These are phyloP conservation scores for Rutidosis leptorrhynchoides DNA, from an alignment of 129 eudicot species.

Conservation along the genomic window DNA sequence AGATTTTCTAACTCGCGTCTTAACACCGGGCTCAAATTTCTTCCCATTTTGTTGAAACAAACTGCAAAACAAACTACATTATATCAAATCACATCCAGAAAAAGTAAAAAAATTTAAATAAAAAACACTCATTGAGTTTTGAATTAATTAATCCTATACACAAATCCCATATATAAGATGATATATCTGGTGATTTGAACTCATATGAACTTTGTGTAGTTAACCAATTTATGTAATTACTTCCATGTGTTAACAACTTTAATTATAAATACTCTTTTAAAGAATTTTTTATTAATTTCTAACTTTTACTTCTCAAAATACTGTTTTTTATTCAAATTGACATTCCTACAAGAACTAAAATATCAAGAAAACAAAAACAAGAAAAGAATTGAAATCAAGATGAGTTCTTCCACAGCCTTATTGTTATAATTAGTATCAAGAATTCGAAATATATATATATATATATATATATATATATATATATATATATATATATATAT, in stretches of 20 bases:
- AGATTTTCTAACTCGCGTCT: conserved; percentile 76
- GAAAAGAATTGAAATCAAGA: background rate
- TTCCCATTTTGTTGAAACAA: conserved; percentile 44
- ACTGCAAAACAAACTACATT: background rate
- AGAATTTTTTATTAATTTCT: background rate
- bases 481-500: too few relatives aligned
- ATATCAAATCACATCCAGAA: background rate
- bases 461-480: too few relatives aligned
- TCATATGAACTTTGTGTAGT: background rate
- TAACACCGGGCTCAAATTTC: conserved; percentile 71
- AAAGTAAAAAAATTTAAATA: background rate
- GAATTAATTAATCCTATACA: background rate
- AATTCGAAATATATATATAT: background rate
- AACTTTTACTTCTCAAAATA: background rate
- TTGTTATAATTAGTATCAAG: background rate
- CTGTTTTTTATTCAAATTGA: background rate
- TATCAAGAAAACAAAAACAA: background rate
- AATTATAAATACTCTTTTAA: background rate
- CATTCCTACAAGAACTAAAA: background rate
- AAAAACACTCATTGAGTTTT: background rate
- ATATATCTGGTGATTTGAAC: background rate
- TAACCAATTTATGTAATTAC: background rate
- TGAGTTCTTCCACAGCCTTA: background rate
- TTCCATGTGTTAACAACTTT: background rate
- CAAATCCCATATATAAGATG: background rate